Conservation (phyloP, 202 grass and related monocot genomes). For the Zoysia matrella region DNA sequence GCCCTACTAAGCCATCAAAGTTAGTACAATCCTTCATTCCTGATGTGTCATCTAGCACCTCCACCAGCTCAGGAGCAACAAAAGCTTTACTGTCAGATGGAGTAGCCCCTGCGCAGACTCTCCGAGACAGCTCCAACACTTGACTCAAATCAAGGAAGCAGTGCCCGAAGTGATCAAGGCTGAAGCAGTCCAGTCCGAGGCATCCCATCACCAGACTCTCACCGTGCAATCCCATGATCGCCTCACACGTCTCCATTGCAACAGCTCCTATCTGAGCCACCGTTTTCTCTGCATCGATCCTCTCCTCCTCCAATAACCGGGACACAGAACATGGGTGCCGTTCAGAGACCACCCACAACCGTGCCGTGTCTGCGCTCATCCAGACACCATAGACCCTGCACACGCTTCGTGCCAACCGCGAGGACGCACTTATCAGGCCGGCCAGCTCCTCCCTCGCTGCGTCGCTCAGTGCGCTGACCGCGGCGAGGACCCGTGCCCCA, state of each 20-base stretch:
- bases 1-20: conserved; percentile 41
- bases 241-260: conserved; percentile 73
- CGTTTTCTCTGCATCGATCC: conserved; percentile 11
- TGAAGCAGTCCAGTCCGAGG: conserved; percentile 64
- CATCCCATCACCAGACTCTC: conserved; percentile 68
- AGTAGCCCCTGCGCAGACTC: conserved; percentile 34
- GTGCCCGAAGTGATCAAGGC: conserved; percentile 60
- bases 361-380: conserved; percentile 47
- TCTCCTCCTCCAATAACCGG: conserved; percentile 22
- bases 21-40: conserved; percentile 2
- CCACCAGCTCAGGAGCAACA: conserved; percentile 58
- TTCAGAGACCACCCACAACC: conserved; percentile 75
- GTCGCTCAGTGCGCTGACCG: conserved; percentile 53
- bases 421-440: conserved; percentile 57
- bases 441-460: conserved; percentile 49
- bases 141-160: conserved; percentile 77
- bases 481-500: conserved; percentile 39
- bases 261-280: conserved; percentile 45
- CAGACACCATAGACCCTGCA: conserved; percentile 78
- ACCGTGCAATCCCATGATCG: conserved; percentile 65
- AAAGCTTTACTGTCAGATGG: conserved; percentile 26
- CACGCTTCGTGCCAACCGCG: conserved; percentile 40
- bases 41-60: conserved; percentile 32
- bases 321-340: conserved; percentile 20
- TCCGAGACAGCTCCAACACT: conserved; percentile 48